A percentile compares a stretch with the other conserved stretches of the same genome.
These are phyloP conservation scores for Scleroderma citrinum DNA, from an alignment of 768 basidiomycete genomes.

Conservation along the genomic window DNA sequence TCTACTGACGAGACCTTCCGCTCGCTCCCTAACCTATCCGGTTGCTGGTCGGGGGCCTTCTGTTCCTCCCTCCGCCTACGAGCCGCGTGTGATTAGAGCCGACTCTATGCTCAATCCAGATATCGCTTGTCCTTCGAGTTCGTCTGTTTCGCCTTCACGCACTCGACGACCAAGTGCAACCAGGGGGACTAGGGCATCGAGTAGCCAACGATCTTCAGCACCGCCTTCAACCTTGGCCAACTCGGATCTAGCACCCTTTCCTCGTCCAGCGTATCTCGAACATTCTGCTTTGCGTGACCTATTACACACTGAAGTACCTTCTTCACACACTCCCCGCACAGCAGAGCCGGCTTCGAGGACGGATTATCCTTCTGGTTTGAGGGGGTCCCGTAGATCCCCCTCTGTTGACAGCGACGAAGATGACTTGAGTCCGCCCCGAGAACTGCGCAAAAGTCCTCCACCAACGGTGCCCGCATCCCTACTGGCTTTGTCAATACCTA, in stretches of 20 bases:
- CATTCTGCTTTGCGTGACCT: constrained; percentile 68
- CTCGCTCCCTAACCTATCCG: constrained; percentile 37
- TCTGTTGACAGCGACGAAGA: constrained; percentile 66
- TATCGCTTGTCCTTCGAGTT: constrained; percentile 37
- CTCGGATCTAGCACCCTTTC: constrained; percentile 38
- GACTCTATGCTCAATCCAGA: constrained; percentile 40
- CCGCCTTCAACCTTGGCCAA: constrained; percentile 25
- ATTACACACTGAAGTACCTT: constrained; percentile 47
- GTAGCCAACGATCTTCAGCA: constrained; percentile 20
- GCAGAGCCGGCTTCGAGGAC: constrained; percentile 23
- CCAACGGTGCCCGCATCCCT: constrained; percentile 20
- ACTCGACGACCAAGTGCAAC: constrained; percentile 42
- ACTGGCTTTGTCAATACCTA: constrained; percentile 56
- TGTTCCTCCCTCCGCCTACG: constrained; percentile 35
- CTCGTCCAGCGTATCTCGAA: constrained; percentile 70
- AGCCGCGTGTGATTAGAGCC: constrained; percentile 68
- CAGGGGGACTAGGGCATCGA: constrained; percentile 23
- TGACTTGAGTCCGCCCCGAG: constrained; percentile 46
- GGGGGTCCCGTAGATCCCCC: constrained; percentile 32
- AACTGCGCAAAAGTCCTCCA: constrained; percentile 24
- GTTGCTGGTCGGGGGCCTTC: constrained; percentile 23
- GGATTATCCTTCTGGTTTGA: constrained; percentile 13
- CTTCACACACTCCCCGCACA: constrained; percentile 35
- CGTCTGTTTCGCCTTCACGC: constrained; percentile 39
- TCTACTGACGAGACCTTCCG: constrained; percentile 36